Evolutionary conservation across 2,329 filamentous ascomycete genomes (phyloP).

Genomic region (Ophiostoma sp.): DNA sequence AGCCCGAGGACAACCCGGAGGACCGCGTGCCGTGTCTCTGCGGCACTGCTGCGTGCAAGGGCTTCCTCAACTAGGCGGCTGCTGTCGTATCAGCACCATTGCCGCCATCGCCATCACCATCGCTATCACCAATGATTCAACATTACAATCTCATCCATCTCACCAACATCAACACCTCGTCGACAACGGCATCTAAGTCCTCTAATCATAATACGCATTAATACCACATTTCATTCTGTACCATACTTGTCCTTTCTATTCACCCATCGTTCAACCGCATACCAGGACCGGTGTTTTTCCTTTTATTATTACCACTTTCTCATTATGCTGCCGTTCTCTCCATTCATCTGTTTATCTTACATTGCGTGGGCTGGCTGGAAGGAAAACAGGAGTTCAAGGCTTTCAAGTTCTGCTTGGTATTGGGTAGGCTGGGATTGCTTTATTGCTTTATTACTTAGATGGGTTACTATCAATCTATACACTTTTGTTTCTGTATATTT

Average conservation of each 20-base stretch:
- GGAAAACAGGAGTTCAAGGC: slow-evolving; percentile 10
- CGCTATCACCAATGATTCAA: background rate
- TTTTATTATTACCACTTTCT: background rate
- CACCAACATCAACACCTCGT: background rate
- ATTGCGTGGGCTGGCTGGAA: slow-evolving; percentile 3
- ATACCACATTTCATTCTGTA: background rate
- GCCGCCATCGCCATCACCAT: no score
- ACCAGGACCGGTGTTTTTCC: background rate
- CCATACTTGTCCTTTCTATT: background rate
- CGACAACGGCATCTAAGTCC: background rate
- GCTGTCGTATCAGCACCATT: slow-evolving; percentile 29
- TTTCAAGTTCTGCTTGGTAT: slow-evolving; percentile 8
- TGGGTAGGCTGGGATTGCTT: slow-evolving; percentile 6
- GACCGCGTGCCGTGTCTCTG: slow-evolving; percentile 97
- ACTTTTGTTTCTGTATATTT: background rate
- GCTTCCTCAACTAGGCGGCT: slow-evolving; percentile 77
- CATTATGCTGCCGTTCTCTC: background rate
- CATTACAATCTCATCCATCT: background rate
- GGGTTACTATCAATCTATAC: no score
- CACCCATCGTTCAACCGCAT: slow-evolving; percentile 2
- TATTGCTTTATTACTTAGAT: background rate
- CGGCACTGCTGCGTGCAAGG: slow-evolving; percentile 93
- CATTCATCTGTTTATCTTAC: background rate
- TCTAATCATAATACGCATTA: slow-evolving; percentile 8
- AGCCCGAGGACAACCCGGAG: slow-evolving; percentile 88